phyloP scores from a whole-genome alignment of 164 flowering plant species.

The Dillenia suffruticosa region DNA sequence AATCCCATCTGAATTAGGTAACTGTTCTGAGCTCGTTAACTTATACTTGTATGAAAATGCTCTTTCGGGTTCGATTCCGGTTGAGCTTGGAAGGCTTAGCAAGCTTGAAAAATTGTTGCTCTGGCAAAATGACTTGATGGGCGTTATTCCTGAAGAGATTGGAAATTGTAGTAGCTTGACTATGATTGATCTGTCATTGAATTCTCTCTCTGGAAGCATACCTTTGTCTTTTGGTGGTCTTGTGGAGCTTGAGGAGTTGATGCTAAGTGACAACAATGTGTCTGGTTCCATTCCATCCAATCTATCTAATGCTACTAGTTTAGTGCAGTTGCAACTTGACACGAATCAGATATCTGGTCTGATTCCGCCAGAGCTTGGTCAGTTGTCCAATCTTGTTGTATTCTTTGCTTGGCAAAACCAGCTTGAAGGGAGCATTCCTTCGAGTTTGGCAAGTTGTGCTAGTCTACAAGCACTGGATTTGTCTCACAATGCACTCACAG shows the following conservation, averaged over 20 bases:
- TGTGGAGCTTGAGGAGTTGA: constrained; percentile 27
- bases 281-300: constrained; percentile 52
- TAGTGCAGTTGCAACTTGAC: constrained; percentile 52
- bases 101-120: constrained; percentile 42
- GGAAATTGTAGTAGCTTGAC: constrained; percentile 43
- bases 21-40: constrained; percentile 41
- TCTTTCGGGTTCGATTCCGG: constrained; percentile 42
- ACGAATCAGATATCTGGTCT: constrained; percentile 43
- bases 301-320: constrained; percentile 33
- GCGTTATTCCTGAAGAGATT: constrained; percentile 47
- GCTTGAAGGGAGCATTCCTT: constrained; percentile 49
- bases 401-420: constrained; percentile 52
- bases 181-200: constrained; percentile 41
- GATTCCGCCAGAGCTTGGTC: constrained; percentile 45
- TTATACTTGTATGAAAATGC: constrained; percentile 51
- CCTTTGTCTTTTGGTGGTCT: constrained; percentile 54
- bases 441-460: constrained; percentile 35
- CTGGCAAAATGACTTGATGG: constrained; percentile 45
- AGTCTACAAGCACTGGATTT: constrained; percentile 37
- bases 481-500: constrained; percentile 52
- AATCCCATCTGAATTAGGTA: constrained; percentile 40
- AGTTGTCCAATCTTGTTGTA: constrained; percentile 36
- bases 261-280: constrained; percentile 43
- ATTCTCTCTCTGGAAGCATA: constrained; percentile 36
- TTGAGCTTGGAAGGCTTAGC: constrained; percentile 37